These are phyloP conservation scores for Alternaria sp. DNA, from an alignment of 2,329 filamentous ascomycete genomes.

Conservation along the genomic window DNA sequence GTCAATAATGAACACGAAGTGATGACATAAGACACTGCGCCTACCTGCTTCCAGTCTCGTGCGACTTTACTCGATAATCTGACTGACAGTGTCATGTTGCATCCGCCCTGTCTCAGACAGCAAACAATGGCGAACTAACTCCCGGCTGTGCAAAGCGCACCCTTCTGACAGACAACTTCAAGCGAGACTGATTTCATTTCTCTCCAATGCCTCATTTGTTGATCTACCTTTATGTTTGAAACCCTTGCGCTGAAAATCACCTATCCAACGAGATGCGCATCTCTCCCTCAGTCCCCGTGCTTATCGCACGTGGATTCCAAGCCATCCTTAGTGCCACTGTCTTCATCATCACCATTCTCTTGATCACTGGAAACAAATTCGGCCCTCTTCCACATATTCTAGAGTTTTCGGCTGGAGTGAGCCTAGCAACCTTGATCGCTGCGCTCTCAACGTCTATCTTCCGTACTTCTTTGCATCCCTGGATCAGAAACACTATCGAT, in stretches of 20 bases:
- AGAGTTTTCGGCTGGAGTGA: slow-evolving; percentile 21
- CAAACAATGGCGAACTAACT: not conserved
- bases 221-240: not conserved
- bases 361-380: slow-evolving; percentile 23
- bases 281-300: not conserved
- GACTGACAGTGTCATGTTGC: too few relatives aligned
- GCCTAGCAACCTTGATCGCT: slow-evolving; percentile 22
- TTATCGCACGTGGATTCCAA: slow-evolving; percentile 25
- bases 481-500: slow-evolving; percentile 30
- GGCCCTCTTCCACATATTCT: slow-evolving; percentile 14
- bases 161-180: not conserved
- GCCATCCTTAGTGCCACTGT: slow-evolving; percentile 27
- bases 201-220: not conserved
- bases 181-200: not conserved
- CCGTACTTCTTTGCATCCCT: slow-evolving; percentile 22
- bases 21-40: not conserved
- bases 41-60: not conserved
- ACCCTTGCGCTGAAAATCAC: not conserved
- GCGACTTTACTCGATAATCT: not conserved
- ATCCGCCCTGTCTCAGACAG: not conserved
- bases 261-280: too few relatives aligned
- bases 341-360: slow-evolving; percentile 22
- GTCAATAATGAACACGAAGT: not conserved
- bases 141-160: not conserved
- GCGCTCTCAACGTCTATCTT: slow-evolving; percentile 22